Evolutionary conservation across 139 green algal genomes (phyloP), one percentile per base, ranked within the genome.

Genomic region (Chlamydomonas incerta): DNA sequence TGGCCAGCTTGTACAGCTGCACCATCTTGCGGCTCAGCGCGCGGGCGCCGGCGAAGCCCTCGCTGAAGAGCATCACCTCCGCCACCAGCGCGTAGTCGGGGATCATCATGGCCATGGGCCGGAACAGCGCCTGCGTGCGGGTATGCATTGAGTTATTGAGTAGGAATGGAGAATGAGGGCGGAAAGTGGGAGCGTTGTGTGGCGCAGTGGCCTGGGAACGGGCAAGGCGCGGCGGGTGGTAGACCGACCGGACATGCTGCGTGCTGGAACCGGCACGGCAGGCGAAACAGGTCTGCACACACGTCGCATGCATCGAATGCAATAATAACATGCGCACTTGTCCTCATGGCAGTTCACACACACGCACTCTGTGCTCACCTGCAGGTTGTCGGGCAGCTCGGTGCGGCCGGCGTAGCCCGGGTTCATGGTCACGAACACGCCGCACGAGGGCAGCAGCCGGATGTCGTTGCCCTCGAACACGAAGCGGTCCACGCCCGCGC

Each of bases 351-450:
- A n/a, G n/a, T n/a, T n/a, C 26, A 2, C 28, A 31, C 62, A 11
- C 26, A 34, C 26, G n/a, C 13, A 10, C 70, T n/a, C n/a, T n/a
- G n/a, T n/a, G n/a, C n/a, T 11, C 28, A 87, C 89, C 91, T 96
- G 95, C 28, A 97, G 88, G 85, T 96, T 96, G 86, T 97, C 93
- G 23, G 94, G 94, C 75, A 97, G 91, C 89, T 96, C 94, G 18
- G 94, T 95, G 50, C 95, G 88, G 24, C 94, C 95, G 20, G 95
- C 92, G 80, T 98, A 98, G 50, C 94, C 94, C 1, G 94, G 95
- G 88, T 98, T 98, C 93, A 97, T 97, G 47, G 95, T 98, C 55
- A 96, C 95, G 90, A 97, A 96, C 13, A 96, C 91, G 37, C 91
- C 92, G 87, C 87, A 95, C 0, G 91, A 93, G 35, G 91, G 88